phyloP scores from a whole-genome alignment of 495 filamentous ascomycete genomes.

The Letharia lupina region DNA sequence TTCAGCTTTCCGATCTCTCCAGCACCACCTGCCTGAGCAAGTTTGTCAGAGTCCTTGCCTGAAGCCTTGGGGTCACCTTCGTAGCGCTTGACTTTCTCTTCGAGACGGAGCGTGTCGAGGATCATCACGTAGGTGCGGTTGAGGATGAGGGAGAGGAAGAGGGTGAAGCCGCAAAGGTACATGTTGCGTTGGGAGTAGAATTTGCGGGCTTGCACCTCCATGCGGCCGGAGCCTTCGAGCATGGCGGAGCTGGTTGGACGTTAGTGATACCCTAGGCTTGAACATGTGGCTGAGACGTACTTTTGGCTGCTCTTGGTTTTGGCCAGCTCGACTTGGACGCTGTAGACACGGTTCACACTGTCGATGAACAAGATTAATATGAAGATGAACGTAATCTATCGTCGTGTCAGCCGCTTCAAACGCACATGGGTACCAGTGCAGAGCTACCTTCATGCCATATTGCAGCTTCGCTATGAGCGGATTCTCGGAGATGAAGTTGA shows the following conservation, averaged over 20 bases:
- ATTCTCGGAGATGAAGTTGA: conserved; percentile 88
- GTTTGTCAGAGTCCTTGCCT: conserved; percentile 58
- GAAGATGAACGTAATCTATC: conserved; percentile 94
- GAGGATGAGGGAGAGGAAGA: conserved; percentile 96
- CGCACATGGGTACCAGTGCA: background rate
- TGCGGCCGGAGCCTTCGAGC: conserved; percentile 79
- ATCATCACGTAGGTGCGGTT: conserved; percentile 99
- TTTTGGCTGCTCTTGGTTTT: conserved; percentile 42
- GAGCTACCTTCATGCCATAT: conserved; percentile 66
- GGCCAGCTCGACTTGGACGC: conserved; percentile 80
- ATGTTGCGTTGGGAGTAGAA: conserved; percentile 99
- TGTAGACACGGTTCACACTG: conserved; percentile 96
- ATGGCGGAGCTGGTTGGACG: conserved; percentile 49
- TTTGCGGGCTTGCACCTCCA: conserved; percentile 97
- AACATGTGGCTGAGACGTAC: conserved; percentile 27
- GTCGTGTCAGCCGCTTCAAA: conserved; percentile 27
- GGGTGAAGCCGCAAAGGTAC: conserved; percentile 99
- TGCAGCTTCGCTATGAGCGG: conserved; percentile 69
- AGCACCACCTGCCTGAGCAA: conserved; percentile 57
- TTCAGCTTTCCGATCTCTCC: conserved; percentile 68
- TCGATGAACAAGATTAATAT: conserved; percentile 97
- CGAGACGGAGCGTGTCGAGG: conserved; percentile 83
- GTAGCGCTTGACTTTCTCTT: conserved; percentile 82
- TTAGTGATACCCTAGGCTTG: conserved; percentile 19
- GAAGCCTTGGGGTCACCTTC: conserved; percentile 66